phyloP scores from a whole-genome alignment of 768 basidiomycete genomes.

The Phaffia australis region DNA sequence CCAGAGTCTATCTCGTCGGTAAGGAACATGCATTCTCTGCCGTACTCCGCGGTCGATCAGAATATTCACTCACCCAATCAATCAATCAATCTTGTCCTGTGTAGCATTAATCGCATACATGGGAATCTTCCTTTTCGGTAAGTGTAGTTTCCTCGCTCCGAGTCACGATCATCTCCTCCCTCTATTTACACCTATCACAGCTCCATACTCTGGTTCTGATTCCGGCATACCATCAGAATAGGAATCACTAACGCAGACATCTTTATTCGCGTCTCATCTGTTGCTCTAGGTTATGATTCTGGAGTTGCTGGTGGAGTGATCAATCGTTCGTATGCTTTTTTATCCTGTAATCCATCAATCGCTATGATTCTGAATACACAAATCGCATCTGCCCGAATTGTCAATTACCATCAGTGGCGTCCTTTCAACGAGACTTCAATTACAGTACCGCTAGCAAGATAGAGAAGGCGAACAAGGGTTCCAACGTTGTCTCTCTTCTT shows the following conservation, averaged over 20 bases:
- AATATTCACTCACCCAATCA: not conserved
- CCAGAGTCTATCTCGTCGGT: not conserved
- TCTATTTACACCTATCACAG: no score
- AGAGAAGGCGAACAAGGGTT: conserved; percentile 52
- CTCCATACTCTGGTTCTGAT: not conserved
- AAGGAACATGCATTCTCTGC: not conserved
- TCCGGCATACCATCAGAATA: not conserved
- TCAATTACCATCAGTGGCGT: conserved; percentile 35
- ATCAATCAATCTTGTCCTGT: not conserved
- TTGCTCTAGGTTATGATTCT: conserved; percentile 34
- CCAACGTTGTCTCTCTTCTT: conserved; percentile 58
- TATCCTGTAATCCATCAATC: not conserved
- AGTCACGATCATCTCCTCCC: not conserved
- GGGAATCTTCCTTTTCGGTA: conserved; percentile 74
- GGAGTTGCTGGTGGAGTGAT: conserved; percentile 64
- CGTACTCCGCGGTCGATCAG: not conserved
- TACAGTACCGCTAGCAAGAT: conserved; percentile 35
- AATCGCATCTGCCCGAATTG: not conserved
- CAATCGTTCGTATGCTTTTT: conserved; percentile 28
- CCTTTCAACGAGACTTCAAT: conserved; percentile 57
- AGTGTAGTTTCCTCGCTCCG: conserved; percentile 41
- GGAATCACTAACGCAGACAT: not conserved
- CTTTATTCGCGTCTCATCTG: conserved; percentile 30
- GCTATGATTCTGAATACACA: not conserved
- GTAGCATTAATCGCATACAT: conserved; percentile 58